Conservation (phyloP, 306 rosid genomes). For the Casuarina cunninghamiana region DNA sequence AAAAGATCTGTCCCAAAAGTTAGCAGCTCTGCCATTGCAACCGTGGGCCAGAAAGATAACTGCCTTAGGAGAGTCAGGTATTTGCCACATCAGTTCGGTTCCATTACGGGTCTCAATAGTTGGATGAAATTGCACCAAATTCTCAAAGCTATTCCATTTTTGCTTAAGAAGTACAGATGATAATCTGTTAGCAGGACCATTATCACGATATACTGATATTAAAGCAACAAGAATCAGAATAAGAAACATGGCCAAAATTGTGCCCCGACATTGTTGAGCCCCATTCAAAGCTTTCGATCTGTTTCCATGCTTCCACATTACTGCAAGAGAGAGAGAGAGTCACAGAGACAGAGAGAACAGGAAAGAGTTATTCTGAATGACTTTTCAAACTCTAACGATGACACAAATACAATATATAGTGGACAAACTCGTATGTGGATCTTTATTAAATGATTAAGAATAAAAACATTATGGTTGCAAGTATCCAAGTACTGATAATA, state of each 20-base stretch:
- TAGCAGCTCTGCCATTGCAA: conserved; percentile 64
- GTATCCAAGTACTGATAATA: neutral
- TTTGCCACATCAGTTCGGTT: conserved; percentile 80
- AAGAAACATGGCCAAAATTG: conserved; percentile 38
- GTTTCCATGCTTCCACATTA: conserved; percentile 66
- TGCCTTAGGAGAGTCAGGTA: conserved; percentile 77
- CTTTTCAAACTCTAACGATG: neutral
- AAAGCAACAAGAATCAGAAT: conserved; percentile 41
- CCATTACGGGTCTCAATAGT: conserved; percentile 59
- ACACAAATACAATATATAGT: neutral
- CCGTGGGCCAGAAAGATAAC: conserved; percentile 94
- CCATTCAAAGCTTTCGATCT: conserved; percentile 49
- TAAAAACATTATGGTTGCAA: neutral
- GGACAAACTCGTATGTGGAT: neutral
- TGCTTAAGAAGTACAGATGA: conserved; percentile 36
- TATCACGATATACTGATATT: conserved; percentile 27
- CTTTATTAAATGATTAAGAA: neutral
- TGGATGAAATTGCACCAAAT: conserved; percentile 57
- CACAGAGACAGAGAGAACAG: no score
- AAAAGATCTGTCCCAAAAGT: conserved; percentile 82
- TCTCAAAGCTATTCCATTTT: conserved; percentile 61
- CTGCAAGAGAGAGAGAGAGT: conserved; percentile 37
- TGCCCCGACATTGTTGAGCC: conserved; percentile 31
- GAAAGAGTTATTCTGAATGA: neutral
- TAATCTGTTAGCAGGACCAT: conserved; percentile 27